Conservation (phyloP, 164 flowering plant genomes). For the Magnolia officinalis region DNA sequence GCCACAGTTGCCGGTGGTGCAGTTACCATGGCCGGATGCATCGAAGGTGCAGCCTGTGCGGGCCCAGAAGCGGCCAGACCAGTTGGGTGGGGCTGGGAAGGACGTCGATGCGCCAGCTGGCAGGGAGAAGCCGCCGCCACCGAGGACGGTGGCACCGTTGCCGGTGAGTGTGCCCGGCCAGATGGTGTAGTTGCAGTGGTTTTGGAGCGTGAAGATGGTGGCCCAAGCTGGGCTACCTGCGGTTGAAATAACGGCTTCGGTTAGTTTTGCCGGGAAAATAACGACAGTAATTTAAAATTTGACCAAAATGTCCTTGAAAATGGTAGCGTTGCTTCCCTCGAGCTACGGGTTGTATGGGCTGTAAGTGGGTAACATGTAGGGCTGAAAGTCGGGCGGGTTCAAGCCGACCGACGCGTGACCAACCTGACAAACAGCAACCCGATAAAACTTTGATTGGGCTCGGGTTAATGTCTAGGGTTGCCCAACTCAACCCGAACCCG, state of each 20-base stretch:
- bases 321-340: no score
- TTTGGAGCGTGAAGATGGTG: slow-evolving; percentile 56
- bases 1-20: slow-evolving; percentile 87
- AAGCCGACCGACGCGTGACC: no score
- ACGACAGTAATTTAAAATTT: neutral
- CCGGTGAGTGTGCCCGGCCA: slow-evolving; percentile 91
- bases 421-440: no score
- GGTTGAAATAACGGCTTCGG: neutral
- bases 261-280: neutral
- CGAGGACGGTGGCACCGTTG: slow-evolving; percentile 39
- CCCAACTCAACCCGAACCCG: no score
- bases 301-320: neutral
- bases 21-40: slow-evolving; percentile 51
- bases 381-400: no score
- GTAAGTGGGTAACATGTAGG: no score
- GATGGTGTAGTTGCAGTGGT: slow-evolving; percentile 56
- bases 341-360: no score
- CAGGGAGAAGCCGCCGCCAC: slow-evolving; percentile 51
- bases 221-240: slow-evolving; percentile 26
- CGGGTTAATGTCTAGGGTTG: no score
- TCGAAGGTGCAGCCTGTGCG: slow-evolving; percentile 85
- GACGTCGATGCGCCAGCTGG: slow-evolving; percentile 44
- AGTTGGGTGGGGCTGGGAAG: slow-evolving; percentile 59
- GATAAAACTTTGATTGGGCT: no score
- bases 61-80: slow-evolving; percentile 96